Percentiles rank a stretch among this genome's conserved stretches.
These are phyloP conservation scores for Chaetomium strumarium DNA, from an alignment of 2,329 filamentous ascomycete species.

Conservation along the genomic window DNA sequence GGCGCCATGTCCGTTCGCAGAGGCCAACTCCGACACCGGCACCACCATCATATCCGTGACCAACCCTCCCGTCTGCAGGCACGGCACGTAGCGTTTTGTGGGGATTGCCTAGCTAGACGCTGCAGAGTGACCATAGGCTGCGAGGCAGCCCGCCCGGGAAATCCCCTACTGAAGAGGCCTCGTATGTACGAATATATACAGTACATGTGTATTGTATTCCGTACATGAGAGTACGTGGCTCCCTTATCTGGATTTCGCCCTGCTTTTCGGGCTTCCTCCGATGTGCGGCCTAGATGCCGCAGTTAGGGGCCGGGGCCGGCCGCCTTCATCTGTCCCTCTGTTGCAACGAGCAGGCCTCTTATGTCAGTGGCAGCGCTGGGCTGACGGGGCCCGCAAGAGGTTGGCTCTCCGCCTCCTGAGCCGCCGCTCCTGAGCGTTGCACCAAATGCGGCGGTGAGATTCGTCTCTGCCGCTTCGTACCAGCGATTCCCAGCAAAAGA, in stretches of 20 bases:
- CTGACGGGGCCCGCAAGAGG: not conserved
- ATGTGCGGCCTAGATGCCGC: not conserved
- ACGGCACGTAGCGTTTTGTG: slow-evolving; percentile 13
- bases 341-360: not conserved
- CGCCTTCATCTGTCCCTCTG: not conserved
- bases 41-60: slow-evolving; percentile 5
- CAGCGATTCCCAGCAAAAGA: not conserved
- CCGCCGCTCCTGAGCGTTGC: not conserved
- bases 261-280: not conserved
- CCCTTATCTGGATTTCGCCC: not conserved
- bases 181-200: no score
- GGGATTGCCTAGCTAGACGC: not conserved
- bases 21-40: not conserved
- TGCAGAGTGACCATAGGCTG: slow-evolving; percentile 7
- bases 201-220: no score
- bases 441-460: slow-evolving; percentile 13
- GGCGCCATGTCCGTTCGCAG: not conserved
- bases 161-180: slow-evolving; percentile 2
- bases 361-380: slow-evolving; percentile 4
- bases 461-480: slow-evolving; percentile 1
- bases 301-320: no score
- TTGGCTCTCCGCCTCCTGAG: not conserved
- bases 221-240: not conserved
- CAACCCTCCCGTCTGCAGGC: slow-evolving; percentile 15
- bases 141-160: not conserved